Evolutionary conservation across 2,329 filamentous ascomycete genomes (phyloP).

Genomic region (Aureobasidium sp.): DNA sequence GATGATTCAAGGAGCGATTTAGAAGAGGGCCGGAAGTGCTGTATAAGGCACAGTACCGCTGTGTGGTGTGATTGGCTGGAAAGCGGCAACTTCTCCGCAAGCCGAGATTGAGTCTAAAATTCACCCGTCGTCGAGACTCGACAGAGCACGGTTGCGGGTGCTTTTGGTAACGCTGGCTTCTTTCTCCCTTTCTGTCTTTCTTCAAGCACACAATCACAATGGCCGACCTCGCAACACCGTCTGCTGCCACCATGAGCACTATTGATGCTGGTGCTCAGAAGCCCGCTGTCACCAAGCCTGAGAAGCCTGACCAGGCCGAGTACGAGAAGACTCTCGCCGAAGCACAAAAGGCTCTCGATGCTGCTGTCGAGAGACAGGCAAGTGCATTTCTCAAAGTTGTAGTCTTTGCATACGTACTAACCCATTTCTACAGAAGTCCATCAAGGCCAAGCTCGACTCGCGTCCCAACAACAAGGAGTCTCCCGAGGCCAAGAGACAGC

Average conservation of each 20-base stretch:
- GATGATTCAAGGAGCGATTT: background rate
- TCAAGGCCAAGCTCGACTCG: slow-evolving; percentile 85
- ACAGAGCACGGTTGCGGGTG: background rate
- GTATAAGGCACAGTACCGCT: background rate
- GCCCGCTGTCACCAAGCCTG: slow-evolving; percentile 53
- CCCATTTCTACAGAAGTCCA: slow-evolving; percentile 56
- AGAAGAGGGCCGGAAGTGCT: background rate
- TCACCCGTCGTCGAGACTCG: slow-evolving; percentile 10
- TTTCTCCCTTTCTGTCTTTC: background rate
- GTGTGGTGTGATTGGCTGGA: slow-evolving; percentile 1
- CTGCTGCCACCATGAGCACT: slow-evolving; percentile 30
- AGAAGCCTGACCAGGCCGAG: slow-evolving; percentile 78
- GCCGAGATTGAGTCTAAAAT: slow-evolving; percentile 1
- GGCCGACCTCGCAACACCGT: slow-evolving; percentile 32
- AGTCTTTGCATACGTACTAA: background rate
- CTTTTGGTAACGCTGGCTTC: slow-evolving; percentile 13
- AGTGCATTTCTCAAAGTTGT: slow-evolving; percentile 23
- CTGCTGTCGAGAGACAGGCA: slow-evolving; percentile 65
- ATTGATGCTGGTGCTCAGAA: slow-evolving; percentile 27
- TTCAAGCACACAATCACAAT: slow-evolving; percentile 20
- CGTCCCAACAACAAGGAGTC: slow-evolving; percentile 76
- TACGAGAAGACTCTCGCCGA: slow-evolving; percentile 74
- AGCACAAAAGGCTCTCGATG: slow-evolving; percentile 80
- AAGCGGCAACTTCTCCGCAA: background rate
- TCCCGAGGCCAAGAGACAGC: slow-evolving; percentile 72